Evolutionary conservation across 352 stramenopile species (phyloP).

Genomic region (Pythium aphanidermatum): DNA sequence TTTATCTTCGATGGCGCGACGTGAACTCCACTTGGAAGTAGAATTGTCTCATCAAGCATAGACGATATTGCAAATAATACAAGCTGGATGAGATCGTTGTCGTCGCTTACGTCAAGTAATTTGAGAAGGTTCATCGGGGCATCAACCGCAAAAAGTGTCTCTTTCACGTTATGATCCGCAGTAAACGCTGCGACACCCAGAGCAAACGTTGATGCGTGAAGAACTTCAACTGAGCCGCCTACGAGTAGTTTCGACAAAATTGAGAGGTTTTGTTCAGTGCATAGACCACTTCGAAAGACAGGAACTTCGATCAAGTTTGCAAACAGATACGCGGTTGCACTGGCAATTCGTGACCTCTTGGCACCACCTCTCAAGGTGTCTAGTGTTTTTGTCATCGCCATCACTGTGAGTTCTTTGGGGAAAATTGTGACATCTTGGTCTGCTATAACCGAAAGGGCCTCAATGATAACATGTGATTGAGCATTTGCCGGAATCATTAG

Average conservation of each 20-base stretch:
- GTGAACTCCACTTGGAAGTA: slow-evolving; percentile 10
- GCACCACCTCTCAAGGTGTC: slow-evolving; percentile 58
- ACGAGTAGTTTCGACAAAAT: slow-evolving; percentile 66
- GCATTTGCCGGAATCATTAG: slow-evolving; percentile 37
- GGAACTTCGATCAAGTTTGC: slow-evolving; percentile 44
- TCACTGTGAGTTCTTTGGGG: slow-evolving; percentile 32
- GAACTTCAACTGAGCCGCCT: slow-evolving; percentile 41
- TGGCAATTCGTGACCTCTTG: slow-evolving; percentile 48
- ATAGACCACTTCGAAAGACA: slow-evolving; percentile 40
- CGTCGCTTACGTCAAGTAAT: slow-evolving; percentile 21
- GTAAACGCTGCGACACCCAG: slow-evolving; percentile 40
- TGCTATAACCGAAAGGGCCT: slow-evolving; percentile 50
- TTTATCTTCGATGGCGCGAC: slow-evolving; percentile 3
- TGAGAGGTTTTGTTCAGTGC: slow-evolving; percentile 43
- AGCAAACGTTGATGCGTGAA: slow-evolving; percentile 42
- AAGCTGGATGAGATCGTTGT: slow-evolving; percentile 31
- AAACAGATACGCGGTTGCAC: slow-evolving; percentile 51
- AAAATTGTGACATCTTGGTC: slow-evolving; percentile 50
- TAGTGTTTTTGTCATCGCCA: slow-evolving; percentile 35
- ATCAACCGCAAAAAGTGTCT: slow-evolving; percentile 46
- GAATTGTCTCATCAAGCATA: slow-evolving; percentile 24
- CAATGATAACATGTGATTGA: slow-evolving; percentile 41
- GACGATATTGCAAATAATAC: slow-evolving; percentile 47
- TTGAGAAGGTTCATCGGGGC: slow-evolving; percentile 40
- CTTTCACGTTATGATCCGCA: slow-evolving; percentile 29